Base-by-base conservation (phyloP, 495 filamentous ascomycete genomes). In the Oidiodendron maius region DNA sequence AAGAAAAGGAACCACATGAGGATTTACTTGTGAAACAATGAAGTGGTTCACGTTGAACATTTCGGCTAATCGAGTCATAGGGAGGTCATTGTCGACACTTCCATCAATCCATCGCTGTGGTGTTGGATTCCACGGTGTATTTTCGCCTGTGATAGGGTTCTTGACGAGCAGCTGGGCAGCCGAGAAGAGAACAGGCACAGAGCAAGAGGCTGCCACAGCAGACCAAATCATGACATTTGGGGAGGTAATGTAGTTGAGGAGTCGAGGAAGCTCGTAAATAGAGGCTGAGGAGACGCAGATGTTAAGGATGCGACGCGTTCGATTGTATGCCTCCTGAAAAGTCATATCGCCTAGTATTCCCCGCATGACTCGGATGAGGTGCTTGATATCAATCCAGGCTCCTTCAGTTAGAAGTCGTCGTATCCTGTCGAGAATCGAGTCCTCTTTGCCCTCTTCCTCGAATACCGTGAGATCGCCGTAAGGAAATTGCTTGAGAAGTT, bases 41-140 rank as follows among this genome's bases (percentile, higher is more conserved):
- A 95, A 96, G 60, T 96, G 90, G 60, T 96, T 97, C 66, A 96
- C 90, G 59, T 96, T 95, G 67, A 96, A 95, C 86, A 96, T 91
- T 56, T 96, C 91, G 0, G 90, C 83, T 10, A 97, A 71, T 9
- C 87, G 75, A 37, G 82, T 89, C 86, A 95, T 95, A 17, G 91
- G 91, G 2, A 97, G 74, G 65, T 97, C 91, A 50, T 89, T 89
- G 56, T 96, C 90, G 3, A 97, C 87, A 0, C 89, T 95, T 4
- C 91, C 91, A 63, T 97, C 91, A 37, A 96, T 95, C 75, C 84
- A 96, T 51, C 77, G 78, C 55, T 86, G 85, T 15, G 86, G 83
- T 6, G 84, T 78, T 10, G 86, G 84, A 56, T 90, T 89, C 91
- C 91, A 96, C 0, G 84, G 83, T 11, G 79, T 75, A 10, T 86